Evolutionary conservation across 495 filamentous ascomycete genomes (phyloP), one percentile per base, ranked within the genome.

Genomic region (Penicillium coffeae): DNA sequence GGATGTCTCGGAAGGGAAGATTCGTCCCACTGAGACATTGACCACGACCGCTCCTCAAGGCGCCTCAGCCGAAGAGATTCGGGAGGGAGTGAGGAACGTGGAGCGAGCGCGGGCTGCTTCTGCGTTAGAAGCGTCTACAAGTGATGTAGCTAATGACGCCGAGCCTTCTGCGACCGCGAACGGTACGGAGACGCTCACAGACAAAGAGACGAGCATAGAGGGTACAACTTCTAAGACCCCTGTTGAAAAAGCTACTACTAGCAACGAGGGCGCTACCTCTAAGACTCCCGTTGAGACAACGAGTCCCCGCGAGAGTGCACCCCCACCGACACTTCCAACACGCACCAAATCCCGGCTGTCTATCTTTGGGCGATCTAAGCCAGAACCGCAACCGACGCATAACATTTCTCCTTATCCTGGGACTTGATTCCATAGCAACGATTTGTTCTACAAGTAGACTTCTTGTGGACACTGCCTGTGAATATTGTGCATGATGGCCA

Each of bases 11-110:
- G 62, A 62, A 16, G 56, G 50, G 9, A 46, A 52, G 33, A 72
- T 75, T 13, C 69, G 69, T n/a, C 52, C 64, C 7, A 70, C 68
- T 2, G 66, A 74, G 46, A 73, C 71, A 6, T 53, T 69, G 21
- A 73, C 65, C 2, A 78, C 75, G 0, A 76, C 69, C 1, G 75
- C 74, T 3, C 68, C 73, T 3, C 63, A 60, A 20, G 74, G 73
- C 12, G 74, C 74, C 5, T 64, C 72, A 5, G 43, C 63, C 1
- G 63, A 66, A 1, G 71, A 75, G 34, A 55, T 76, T 12, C 70
- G 71, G 1, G 58, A 65, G 12, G 73, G 74, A 0, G 67, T 75
- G 30, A 63, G 55, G 52, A 69, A 63, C 32, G 72, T 60, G 2
- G 64, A 73, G 32, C 52, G 65, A 38, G 62, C 68, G 8, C 63